These are phyloP conservation scores for Jacaranda mimosifolia DNA, from an alignment of 257 asterid species.

Conservation along the genomic window DNA sequence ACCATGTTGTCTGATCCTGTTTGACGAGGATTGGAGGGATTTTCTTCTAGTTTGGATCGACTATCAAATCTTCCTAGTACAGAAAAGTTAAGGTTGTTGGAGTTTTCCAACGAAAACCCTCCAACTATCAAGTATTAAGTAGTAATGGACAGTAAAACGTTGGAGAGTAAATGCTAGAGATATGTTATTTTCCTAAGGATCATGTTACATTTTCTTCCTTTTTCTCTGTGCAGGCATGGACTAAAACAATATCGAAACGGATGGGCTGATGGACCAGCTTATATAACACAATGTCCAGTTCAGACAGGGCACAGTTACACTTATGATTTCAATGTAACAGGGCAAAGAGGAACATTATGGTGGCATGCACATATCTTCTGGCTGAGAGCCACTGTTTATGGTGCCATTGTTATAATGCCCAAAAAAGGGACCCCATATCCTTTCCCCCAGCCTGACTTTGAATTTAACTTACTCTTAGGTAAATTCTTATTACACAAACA, in stretches of 20 bases:
- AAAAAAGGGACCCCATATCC: constrained; percentile 64
- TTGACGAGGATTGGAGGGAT: too few species aligned
- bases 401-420: constrained; percentile 72
- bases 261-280: constrained; percentile 62
- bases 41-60: too few species aligned
- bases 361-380: constrained; percentile 71
- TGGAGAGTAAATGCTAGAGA: too few species aligned
- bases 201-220: background rate
- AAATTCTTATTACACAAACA: background rate
- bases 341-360: constrained; percentile 59
- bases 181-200: too few species aligned
- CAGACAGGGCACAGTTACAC: constrained; percentile 65
- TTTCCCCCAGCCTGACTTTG: constrained; percentile 64
- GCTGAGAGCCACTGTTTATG: constrained; percentile 78
- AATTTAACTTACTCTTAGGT: constrained; percentile 42
- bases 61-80: too few species aligned
- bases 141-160: too few species aligned
- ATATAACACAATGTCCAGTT: constrained; percentile 72
- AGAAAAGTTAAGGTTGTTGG: too few species aligned
- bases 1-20: too few species aligned
- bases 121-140: too few species aligned
- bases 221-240: constrained; percentile 61
- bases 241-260: constrained; percentile 66
- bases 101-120: too few species aligned
- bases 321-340: constrained; percentile 55